A percentile compares a stretch with the other conserved stretches of the same genome.
Conservation (phyloP, 2,329 filamentous ascomycete genomes). For the Xylariaceae sp. region DNA sequence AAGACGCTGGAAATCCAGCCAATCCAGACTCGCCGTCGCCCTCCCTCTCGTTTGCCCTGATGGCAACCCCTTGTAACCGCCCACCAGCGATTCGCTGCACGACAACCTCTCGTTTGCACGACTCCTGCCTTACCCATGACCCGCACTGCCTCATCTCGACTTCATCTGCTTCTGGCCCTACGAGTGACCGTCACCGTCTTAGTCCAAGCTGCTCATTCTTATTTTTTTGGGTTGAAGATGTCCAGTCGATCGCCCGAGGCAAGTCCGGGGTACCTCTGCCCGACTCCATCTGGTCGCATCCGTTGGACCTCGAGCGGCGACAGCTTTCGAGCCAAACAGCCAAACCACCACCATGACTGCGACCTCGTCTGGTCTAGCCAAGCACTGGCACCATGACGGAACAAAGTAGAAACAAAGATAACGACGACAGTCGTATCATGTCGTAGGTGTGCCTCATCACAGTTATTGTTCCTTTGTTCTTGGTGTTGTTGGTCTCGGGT, state of each 20-base stretch:
- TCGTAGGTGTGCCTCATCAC: slow-evolving; percentile 10
- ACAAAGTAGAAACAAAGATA: slow-evolving; percentile 24
- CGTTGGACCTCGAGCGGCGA: slow-evolving; percentile 18
- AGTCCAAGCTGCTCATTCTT: slow-evolving; percentile 5
- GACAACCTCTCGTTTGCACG: slow-evolving; percentile 28
- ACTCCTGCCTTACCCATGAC: slow-evolving; percentile 20
- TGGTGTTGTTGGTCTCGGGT: slow-evolving; percentile 11
- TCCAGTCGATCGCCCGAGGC: slow-evolving; percentile 13
- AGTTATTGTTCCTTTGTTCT: slow-evolving; percentile 2
- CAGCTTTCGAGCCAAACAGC: slow-evolving; percentile 7
- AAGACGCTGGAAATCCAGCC: slow-evolving; percentile 8
- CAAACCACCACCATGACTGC: slow-evolving; percentile 12
- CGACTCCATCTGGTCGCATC: slow-evolving; percentile 17
- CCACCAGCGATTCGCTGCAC: slow-evolving; percentile 25
- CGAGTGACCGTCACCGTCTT: neutral
- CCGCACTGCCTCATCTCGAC: slow-evolving; percentile 25
- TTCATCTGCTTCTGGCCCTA: neutral
- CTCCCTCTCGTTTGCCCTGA: slow-evolving; percentile 27
- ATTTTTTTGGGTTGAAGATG: slow-evolving; percentile 12
- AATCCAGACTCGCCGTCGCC: slow-evolving; percentile 14
- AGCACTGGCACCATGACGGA: slow-evolving; percentile 16
- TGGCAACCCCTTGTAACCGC: slow-evolving; percentile 16
- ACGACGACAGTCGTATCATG: slow-evolving; percentile 8
- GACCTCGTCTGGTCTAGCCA: slow-evolving; percentile 10
- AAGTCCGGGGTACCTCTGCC: slow-evolving; percentile 15